These are phyloP conservation scores for Kodamaea sp. DNA, from an alignment of 1,139 yeast species.

Conservation along the genomic window DNA sequence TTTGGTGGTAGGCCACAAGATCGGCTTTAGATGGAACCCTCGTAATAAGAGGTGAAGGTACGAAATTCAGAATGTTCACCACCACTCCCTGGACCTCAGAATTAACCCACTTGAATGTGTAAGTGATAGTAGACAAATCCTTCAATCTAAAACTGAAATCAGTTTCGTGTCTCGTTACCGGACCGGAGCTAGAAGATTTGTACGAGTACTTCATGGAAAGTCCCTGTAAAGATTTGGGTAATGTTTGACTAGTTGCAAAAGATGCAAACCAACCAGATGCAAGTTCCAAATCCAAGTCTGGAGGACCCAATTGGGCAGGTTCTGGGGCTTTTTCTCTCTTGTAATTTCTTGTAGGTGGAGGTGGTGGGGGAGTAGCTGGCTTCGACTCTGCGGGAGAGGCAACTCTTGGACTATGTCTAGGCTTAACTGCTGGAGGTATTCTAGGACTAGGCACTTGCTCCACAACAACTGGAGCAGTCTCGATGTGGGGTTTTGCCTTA, in stretches of 20 bases:
- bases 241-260: conserved; percentile 15
- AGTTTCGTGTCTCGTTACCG: conserved; percentile 18
- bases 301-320: conserved; percentile 24
- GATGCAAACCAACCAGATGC: conserved; percentile 48
- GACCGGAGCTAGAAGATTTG: conserved; percentile 14
- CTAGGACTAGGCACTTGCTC: conserved; percentile 2
- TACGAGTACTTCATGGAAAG: conserved; percentile 35
- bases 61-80: conserved; percentile 36
- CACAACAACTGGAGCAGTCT: conserved; percentile 1
- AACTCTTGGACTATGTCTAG: conserved; percentile 7
- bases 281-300: conserved; percentile 43
- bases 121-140: conserved; percentile 53
- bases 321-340: conserved; percentile 20
- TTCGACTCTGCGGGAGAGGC: conserved; percentile 4
- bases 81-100: conserved; percentile 20
- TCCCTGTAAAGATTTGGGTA: conserved; percentile 42
- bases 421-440: conserved; percentile 9
- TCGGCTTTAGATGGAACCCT: conserved; percentile 39
- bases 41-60: conserved; percentile 50
- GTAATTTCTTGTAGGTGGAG: conserved; percentile 39
- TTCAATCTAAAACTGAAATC: conserved; percentile 39
- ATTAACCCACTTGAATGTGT: conserved; percentile 50
- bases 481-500: conserved; percentile 14
- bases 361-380: conserved; percentile 32
- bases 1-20: conserved; percentile 40